Evolutionary conservation across 2,329 filamentous ascomycete species (phyloP), one percentile per base, ranked within the genome.

Genomic region (Leptosphaerulina australis): DNA sequence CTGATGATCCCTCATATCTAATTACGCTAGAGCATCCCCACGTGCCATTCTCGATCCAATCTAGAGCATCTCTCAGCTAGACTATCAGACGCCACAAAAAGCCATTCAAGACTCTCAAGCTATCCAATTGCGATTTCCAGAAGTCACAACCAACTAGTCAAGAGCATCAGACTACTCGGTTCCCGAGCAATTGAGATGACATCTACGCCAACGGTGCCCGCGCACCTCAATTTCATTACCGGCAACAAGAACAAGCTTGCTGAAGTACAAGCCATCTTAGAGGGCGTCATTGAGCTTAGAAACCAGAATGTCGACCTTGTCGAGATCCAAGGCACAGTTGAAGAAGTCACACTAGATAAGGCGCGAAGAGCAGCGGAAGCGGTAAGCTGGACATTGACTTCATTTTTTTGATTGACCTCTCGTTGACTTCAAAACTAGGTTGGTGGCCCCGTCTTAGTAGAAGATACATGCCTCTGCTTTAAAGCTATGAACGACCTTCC

Each of bases 401-500:
- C 22, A 5, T 21, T 15, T 2, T 18, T n/a, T 35, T 17, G 2
- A 24, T 30, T 29, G 28, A 33, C 14, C 8, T 60, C 37, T 58
- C 29, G 41, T 51, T 55, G 38, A 50, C 10, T 3, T 8, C 9
- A 11, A 34, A 7, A 22, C 4, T 28, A 95, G 91, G 76, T 94
- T 37, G 79, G 88, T 65, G 91, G 91, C 0, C 92, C 95, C 3
- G 94, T 97, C 7, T 80, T 99, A 29, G 93, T 96, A 9, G 94
- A 99, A 76, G 94, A 99, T 74, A 99, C 94, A 12, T 91, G 91
- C 61, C 81, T 99, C 38, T 95, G 91, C 78, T 99, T 97, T 71
- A 87, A 89, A 68, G 92, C 93, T 15, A 82, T 97, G 54, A 85
- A 89, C 51, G 92, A 91, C n/a, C 81, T 99, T 22, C 94, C 94